These are phyloP conservation scores for Leptographium flavum DNA, from an alignment of 2,329 filamentous ascomycete species.

Conservation along the genomic window DNA sequence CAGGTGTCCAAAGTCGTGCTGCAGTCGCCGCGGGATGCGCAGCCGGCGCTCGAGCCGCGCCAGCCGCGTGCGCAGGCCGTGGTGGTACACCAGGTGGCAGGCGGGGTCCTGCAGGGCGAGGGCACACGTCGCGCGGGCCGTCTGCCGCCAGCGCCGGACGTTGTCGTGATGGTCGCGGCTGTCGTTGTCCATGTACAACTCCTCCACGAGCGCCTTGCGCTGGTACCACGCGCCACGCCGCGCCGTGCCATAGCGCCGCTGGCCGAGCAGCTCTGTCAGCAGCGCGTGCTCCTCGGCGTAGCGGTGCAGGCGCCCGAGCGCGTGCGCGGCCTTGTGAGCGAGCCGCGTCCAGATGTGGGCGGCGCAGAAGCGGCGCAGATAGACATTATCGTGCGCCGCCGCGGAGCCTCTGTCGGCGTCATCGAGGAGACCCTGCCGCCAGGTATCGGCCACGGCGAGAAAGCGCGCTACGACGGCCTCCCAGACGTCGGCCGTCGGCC, in stretches of 20 bases:
- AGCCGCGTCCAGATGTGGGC: slow-evolving; percentile 91
- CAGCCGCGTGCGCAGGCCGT: slow-evolving; percentile 89
- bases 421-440: slow-evolving; percentile 55
- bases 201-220: slow-evolving; percentile 82
- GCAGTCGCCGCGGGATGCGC: slow-evolving; percentile 67
- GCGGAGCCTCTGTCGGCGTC: slow-evolving; percentile 74
- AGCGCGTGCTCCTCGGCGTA: slow-evolving; percentile 64
- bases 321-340: slow-evolving; percentile 70
- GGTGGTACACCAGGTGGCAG: slow-evolving; percentile 85
- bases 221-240: slow-evolving; percentile 90
- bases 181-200: slow-evolving; percentile 72
- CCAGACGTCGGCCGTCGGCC: slow-evolving; percentile 49
- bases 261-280: slow-evolving; percentile 59
- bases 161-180: slow-evolving; percentile 29
- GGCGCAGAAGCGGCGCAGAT: slow-evolving; percentile 77
- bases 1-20: slow-evolving; percentile 88
- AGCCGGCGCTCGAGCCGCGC: slow-evolving; percentile 76
- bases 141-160: slow-evolving; percentile 70
- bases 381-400: slow-evolving; percentile 65
- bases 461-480: slow-evolving; percentile 58
- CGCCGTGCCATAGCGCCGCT: slow-evolving; percentile 73
- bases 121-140: slow-evolving; percentile 71
- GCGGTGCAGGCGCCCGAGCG: slow-evolving; percentile 70
- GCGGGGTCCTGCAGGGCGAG: slow-evolving; percentile 72
- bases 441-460: slow-evolving; percentile 64